Evolutionary conservation across 192 early-diverging fungal genomes (phyloP).

Genomic region (Mortierella hygrophila): DNA sequence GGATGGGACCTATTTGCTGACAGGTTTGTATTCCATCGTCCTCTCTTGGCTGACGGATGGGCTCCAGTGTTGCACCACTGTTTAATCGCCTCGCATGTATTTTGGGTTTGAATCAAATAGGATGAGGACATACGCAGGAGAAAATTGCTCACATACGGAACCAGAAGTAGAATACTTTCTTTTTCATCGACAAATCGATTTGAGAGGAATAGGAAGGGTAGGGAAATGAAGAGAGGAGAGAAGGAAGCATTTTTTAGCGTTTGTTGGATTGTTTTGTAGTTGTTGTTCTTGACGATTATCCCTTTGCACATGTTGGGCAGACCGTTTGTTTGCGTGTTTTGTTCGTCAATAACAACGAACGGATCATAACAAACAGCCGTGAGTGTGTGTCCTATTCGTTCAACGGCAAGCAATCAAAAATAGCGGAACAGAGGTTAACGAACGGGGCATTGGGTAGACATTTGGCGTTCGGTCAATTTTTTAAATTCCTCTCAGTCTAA

Average conservation of each 20-base stretch:
- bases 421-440: too few relatives aligned
- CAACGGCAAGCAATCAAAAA: too few relatives aligned
- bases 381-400: too few relatives aligned
- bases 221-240: neutral
- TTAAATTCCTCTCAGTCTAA: too few relatives aligned
- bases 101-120: constrained; percentile 2
- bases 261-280: too few relatives aligned
- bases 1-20: neutral
- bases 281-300: too few relatives aligned
- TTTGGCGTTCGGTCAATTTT: too few relatives aligned
- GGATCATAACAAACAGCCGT: too few relatives aligned
- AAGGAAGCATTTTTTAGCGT: neutral
- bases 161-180: neutral
- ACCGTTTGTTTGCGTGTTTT: neutral
- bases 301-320: too few relatives aligned
- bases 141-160: neutral
- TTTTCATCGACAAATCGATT: neutral
- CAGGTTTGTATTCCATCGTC: neutral
- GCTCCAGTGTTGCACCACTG: neutral
- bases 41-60: neutral
- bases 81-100: neutral
- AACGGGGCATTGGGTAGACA: too few relatives aligned
- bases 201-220: neutral
- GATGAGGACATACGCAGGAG: neutral
- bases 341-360: too few relatives aligned